Evolutionary conservation across 345 rosid species (phyloP).

Genomic region (Lagerstroemia speciosa): DNA sequence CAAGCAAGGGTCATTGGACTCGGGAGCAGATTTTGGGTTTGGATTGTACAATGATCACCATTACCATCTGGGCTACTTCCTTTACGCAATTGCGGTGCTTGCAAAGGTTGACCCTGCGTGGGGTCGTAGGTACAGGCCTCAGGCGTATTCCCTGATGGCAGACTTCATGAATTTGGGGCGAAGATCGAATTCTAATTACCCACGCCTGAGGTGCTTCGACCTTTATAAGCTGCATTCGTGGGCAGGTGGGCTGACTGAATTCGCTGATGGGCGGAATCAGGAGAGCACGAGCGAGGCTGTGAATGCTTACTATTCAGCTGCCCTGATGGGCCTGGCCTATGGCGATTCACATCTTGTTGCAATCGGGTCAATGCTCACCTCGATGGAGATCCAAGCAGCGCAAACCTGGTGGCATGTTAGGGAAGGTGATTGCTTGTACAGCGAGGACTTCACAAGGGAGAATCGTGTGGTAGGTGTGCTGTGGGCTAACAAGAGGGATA

Average conservation of each 20-base stretch:
- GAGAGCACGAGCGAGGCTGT: slow-evolving; percentile 95
- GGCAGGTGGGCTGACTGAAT: slow-evolving; percentile 93
- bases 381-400: slow-evolving; percentile 85
- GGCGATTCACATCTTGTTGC: slow-evolving; percentile 73
- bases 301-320: slow-evolving; percentile 83
- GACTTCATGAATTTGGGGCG: slow-evolving; percentile 73
- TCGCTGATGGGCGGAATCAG: slow-evolving; percentile 76
- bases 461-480: slow-evolving; percentile 77
- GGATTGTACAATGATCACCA: slow-evolving; percentile 78
- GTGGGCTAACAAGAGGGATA: slow-evolving; percentile 90
- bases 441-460: slow-evolving; percentile 52
- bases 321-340: slow-evolving; percentile 85
- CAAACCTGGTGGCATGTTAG: slow-evolving; percentile 90
- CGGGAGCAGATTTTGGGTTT: slow-evolving; percentile 80
- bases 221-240: slow-evolving; percentile 87
- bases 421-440: slow-evolving; percentile 48
- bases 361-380: slow-evolving; percentile 50
- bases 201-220: slow-evolving; percentile 83
- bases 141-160: slow-evolving; percentile 73
- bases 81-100: slow-evolving; percentile 79
- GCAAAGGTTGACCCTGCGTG: slow-evolving; percentile 73
- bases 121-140: slow-evolving; percentile 76
- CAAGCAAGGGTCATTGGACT: slow-evolving; percentile 49
- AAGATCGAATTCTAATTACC: slow-evolving; percentile 39
- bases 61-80: slow-evolving; percentile 82